Base-by-base conservation (phyloP, 805 yeast species). In the Wickerhamiella kazuoi region DNA sequence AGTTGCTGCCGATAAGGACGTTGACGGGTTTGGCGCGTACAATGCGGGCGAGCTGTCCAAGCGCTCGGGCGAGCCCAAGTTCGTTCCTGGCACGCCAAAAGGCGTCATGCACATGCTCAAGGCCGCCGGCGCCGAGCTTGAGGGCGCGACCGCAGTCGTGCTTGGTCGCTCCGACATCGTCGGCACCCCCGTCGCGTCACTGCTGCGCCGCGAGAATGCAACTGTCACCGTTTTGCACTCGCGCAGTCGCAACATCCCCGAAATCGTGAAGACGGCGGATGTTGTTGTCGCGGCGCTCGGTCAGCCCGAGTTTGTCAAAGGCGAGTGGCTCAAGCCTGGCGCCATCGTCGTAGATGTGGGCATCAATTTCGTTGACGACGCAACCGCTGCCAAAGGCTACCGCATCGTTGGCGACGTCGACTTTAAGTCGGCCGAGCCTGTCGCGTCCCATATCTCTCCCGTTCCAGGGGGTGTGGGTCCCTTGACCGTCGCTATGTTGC, bases 391-490 rank as follows among this genome's bases (percentile, higher is more conserved):
- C 55, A 73, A 79, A 19, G 96, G 96, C 18, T 72, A 67, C 52
- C 73, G 76, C 54, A 65, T 87, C 56, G 94, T 82, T n/a, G 98
- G 98, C 46, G 98, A 87, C 57, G 95, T 83, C 34, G 95, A 86
- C 52, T 87, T 67, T 52, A 79, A 65, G 40, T 63, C 74, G 23
- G 86, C 82, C 40, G 59, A 67, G 41, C 56, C 64, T 38, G 68
- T 67, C 39, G 90, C 86, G 2, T 62, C 76, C 11, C 71, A 68
- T 50, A 71, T 90, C 46, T 86, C 97, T 4, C 98, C 98, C 15
- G 98, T 87, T 41, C 98, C 98, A 24, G 97, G 97, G 56, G 97
- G 97, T 51, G 97, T 87, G 46, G 98, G 98, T 31, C 98, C 98
- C 47, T 87, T 87, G 97, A 87, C 98, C 21, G 96, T 87, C 36